These are phyloP conservation scores for Blumeriella jaapii DNA, from an alignment of 2,329 filamentous ascomycete species.

Conservation along the genomic window DNA sequence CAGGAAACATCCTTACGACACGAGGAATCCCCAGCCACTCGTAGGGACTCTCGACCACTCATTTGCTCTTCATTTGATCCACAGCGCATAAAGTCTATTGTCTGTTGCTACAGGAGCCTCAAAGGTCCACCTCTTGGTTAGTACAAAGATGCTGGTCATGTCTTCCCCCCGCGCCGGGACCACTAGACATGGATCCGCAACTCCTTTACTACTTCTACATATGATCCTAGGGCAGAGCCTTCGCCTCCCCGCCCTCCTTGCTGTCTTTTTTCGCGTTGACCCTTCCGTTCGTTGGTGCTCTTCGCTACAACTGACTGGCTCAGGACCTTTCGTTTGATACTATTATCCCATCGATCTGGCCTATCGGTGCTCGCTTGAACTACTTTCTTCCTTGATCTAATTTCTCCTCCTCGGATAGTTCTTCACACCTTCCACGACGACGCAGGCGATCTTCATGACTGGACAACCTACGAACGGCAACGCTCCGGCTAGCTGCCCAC, in stretches of 20 bases:
- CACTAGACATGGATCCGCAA: constrained; percentile 16
- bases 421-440: constrained; percentile 10
- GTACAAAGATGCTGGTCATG: constrained; percentile 16
- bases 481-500: constrained; percentile 24
- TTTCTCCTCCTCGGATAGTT: constrained; percentile 12
- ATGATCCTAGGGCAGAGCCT: constrained; percentile 19
- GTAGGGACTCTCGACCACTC: too few species aligned
- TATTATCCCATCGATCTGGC: constrained; percentile 22
- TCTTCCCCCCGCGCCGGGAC: constrained; percentile 20
- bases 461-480: constrained; percentile 22
- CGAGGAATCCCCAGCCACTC: too few species aligned
- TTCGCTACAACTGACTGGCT: constrained; percentile 27
- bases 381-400: constrained; percentile 15
- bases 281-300: constrained; percentile 20
- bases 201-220: constrained; percentile 26
- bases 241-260: constrained; percentile 21
- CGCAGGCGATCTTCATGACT: constrained; percentile 25
- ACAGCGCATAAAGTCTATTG: too few species aligned
- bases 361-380: constrained; percentile 20
- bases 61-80: too few species aligned
- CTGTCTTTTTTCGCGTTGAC: constrained; percentile 20
- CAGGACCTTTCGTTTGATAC: constrained; percentile 25
- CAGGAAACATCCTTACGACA: too few species aligned
- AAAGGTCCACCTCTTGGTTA: constrained; percentile 11
- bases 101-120: constrained; percentile 3